Base-by-base conservation (phyloP, 768 basidiomycete genomes). In the Lactifluus hygrophoroides region DNA sequence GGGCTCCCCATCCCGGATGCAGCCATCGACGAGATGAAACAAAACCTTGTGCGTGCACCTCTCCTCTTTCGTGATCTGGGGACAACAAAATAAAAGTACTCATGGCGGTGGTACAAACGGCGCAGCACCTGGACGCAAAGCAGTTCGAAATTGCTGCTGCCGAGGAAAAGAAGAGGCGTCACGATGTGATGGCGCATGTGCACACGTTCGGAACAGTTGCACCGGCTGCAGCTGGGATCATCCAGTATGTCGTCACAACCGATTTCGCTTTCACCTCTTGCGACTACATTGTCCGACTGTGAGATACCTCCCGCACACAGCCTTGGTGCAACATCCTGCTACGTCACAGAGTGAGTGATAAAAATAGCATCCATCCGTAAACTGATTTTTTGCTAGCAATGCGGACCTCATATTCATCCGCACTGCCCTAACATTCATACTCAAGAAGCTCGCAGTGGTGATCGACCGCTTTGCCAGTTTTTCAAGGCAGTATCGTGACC, bases 161-260 rank as follows among this genome's bases (percentile, higher is more conserved):
- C 55, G 96, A 99, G 71, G 96, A 99, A 75, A 98, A 96, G 77
- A 96, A 93, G 74, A 76, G 96, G 25, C 80, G 96, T 13, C 96
- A 99, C 74, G 96, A 99, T 73, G 96, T 99, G 44, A 99, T 99
- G 96, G 96, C 96, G 0, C 96, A 99, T 68, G 96, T 99, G 44
- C 93, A 98, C 74, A 96, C 94, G 3, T 99, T 97, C 69, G 94
- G 94, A 5, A 80, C 79, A 45, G 88, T 94, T 52, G 94, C 94
- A 1, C 94, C 94, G 9, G 89, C 90, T 34, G 94, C 94, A 25
- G 94, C 94, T 16, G 91, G 93, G 17, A 95, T 97, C 68, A 96
- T 97, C 64, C 94, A 97, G 90, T 90, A 64, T 59, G 82, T 75
- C 32, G 53, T 28, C 11, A 16, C 42, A 10, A 32, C 10, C 5